Evolutionary conservation across 2,329 filamentous ascomycete species (phyloP), one percentile per base, ranked within the genome.

Genomic region (Pseudogymnoascus sp.): DNA sequence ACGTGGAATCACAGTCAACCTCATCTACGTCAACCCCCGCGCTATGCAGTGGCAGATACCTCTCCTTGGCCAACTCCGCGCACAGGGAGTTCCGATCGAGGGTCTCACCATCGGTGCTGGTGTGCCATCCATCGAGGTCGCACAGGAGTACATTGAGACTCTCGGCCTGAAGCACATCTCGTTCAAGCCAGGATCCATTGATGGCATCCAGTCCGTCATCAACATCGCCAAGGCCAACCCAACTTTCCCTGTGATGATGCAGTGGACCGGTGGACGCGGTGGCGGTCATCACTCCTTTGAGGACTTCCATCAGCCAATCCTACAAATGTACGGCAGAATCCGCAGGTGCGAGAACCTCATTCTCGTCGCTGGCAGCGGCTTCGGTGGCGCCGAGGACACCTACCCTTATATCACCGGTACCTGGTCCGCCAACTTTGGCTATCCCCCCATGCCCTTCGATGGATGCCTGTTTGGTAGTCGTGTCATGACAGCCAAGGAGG

Each of bases 181-280:
- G 29, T 96, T 97, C 83, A 97, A 97, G 81, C 93, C 93, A 31
- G 92, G 93, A 65, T 96, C 92, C 15, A 82, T 88, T 59, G 90
- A 96, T 67, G 90, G 89, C 2, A 96, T 97, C 66, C 91, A 96
- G 74, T 81, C 89, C 33, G 90, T 96, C 64, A 88, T 97, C 77
- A 95, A 96, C 76, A 93, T 97, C 71, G 92, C 93, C 67, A 95
- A 90, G 77, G 90, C 91, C n/a, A 95, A 96, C 75, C 92, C 93
- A 1, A 88, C 85, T 29, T 96, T 97, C 82, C 93, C 93, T n/a
- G 85, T 96, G 61, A 86, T 96, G 62, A 80, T 96, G 66, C 93
- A 97, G 77, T 97, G 93, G 93, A 97, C 93, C 65, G 93, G 93
- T 73, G 93, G 93, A 42, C 89, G 93, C 77, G 93, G 92, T 68